Percentiles rank a stretch among this genome's conserved stretches.
Conservation (phyloP, 495 filamentous ascomycete genomes). For the Cercophora sp. region DNA sequence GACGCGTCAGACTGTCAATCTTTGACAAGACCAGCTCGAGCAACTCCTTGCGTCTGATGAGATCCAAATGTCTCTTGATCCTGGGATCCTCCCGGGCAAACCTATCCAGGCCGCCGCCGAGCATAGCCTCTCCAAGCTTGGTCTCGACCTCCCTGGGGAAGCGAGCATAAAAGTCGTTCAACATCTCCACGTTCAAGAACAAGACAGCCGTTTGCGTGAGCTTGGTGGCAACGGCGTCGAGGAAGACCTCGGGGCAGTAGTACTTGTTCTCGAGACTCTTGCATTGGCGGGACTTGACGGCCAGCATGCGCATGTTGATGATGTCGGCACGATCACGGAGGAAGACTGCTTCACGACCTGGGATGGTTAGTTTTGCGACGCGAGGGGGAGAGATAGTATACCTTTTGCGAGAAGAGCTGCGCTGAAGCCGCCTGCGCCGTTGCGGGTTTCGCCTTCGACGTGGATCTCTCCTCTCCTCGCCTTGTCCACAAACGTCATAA, state of each 20-base stretch:
- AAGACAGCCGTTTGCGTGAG: slow-evolving; percentile 91
- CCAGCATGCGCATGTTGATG: slow-evolving; percentile 81
- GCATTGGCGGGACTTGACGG: slow-evolving; percentile 85
- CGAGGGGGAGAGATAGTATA: slow-evolving; percentile 31
- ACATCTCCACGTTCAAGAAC: slow-evolving; percentile 94
- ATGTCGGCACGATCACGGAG: slow-evolving; percentile 85
- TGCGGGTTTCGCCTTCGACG: slow-evolving; percentile 74
- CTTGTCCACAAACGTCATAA: slow-evolving; percentile 85
- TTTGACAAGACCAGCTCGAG: slow-evolving; percentile 89
- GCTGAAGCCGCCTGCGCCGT: slow-evolving; percentile 89
- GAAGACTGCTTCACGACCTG: slow-evolving; percentile 89
- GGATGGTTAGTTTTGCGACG: slow-evolving; percentile 18
- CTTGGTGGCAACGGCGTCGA: slow-evolving; percentile 94
- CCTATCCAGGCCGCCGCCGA: slow-evolving; percentile 71
- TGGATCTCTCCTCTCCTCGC: slow-evolving; percentile 78
- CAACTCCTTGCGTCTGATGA: slow-evolving; percentile 86
- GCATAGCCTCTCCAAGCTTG: slow-evolving; percentile 77
- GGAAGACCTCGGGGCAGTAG: slow-evolving; percentile 93
- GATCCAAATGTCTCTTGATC: slow-evolving; percentile 81
- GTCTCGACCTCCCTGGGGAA: slow-evolving; percentile 91
- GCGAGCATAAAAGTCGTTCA: slow-evolving; percentile 95
- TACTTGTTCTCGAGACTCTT: slow-evolving; percentile 80
- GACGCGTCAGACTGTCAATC: slow-evolving; percentile 78
- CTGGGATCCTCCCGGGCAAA: slow-evolving; percentile 93
- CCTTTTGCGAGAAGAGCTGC: slow-evolving; percentile 75